phyloP scores from a whole-genome alignment of 163 green algal genomes.

The Scenedesmus sp. region DNA sequence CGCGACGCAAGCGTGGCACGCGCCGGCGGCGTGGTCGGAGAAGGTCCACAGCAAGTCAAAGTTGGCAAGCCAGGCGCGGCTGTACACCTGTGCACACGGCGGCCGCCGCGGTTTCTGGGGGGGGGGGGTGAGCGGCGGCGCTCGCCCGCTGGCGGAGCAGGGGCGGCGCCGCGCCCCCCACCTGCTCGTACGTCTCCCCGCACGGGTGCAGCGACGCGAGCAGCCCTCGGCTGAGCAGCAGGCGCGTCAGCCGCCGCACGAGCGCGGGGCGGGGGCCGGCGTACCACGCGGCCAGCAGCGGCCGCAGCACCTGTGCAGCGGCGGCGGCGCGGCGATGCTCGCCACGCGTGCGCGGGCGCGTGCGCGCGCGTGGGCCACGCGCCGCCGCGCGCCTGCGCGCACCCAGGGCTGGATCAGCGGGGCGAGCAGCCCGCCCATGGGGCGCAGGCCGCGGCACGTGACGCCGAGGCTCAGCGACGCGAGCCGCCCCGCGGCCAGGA shows the following conservation, averaged over 20 bases:
- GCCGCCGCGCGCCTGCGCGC: too few species aligned
- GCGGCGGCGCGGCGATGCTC: too few species aligned
- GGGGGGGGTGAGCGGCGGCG: too few species aligned
- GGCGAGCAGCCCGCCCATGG: slow-evolving; percentile 19
- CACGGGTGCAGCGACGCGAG: slow-evolving; percentile 23
- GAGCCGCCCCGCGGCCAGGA: slow-evolving; percentile 16
- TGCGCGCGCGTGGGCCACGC: too few species aligned
- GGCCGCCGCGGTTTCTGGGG: too few species aligned
- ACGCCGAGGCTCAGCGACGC: slow-evolving; percentile 21
- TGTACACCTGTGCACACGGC: slow-evolving; percentile 24
- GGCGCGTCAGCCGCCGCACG: slow-evolving; percentile 25
- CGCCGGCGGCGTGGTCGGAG: slow-evolving; percentile 8
- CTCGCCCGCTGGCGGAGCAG: too few species aligned
- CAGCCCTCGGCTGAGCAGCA: slow-evolving; percentile 12
- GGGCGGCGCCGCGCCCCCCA: too few species aligned
- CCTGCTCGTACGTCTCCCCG: slow-evolving; percentile 27
- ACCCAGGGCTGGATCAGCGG: slow-evolving; percentile 11
- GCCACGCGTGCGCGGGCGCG: neutral
- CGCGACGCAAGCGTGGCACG: slow-evolving; percentile 26
- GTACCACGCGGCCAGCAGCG: slow-evolving; percentile 25
- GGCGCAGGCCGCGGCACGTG: slow-evolving; percentile 37
- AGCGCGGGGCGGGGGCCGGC: slow-evolving; percentile 4
- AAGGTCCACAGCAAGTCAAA: slow-evolving; percentile 25
- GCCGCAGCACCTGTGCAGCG: slow-evolving; percentile 15
- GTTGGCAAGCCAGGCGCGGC: slow-evolving; percentile 10